Conservation (phyloP, 495 filamentous ascomycete species). For the Penicillium manginii region DNA sequence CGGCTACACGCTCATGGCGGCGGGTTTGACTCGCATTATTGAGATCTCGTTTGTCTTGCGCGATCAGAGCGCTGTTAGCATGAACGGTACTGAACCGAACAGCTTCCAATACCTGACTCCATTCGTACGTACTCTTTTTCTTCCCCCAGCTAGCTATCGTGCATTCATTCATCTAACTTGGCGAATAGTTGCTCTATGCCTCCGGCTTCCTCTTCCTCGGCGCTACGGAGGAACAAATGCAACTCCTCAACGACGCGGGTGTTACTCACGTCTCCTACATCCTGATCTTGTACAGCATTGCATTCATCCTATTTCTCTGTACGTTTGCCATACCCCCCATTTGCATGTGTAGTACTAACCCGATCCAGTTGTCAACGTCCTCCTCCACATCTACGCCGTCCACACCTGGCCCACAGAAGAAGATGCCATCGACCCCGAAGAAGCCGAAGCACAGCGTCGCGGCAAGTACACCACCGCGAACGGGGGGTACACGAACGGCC, state of each 20-base stretch:
- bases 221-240: constrained; percentile 95
- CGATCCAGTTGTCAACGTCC: constrained; percentile 69
- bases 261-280: constrained; percentile 91
- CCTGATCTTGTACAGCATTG: constrained; percentile 85
- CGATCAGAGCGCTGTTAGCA: constrained; percentile 63
- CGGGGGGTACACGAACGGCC: constrained; percentile 55
- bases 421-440: constrained; percentile 28
- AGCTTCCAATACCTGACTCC: constrained; percentile 93
- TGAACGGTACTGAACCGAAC: constrained; percentile 66
- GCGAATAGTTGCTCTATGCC: constrained; percentile 78
- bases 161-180: constrained; percentile 21
- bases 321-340: constrained; percentile 41
- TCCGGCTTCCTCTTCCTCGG: constrained; percentile 98
- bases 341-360: not conserved
- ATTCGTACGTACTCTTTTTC: constrained; percentile 74
- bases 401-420: constrained; percentile 54
- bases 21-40: constrained; percentile 80
- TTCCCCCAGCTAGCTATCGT: not conserved
- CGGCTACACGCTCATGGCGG: constrained; percentile 93
- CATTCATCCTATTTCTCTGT: constrained; percentile 89
- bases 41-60: constrained; percentile 87
- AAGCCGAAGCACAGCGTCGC: constrained; percentile 2
- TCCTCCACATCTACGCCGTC: constrained; percentile 80
- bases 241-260: constrained; percentile 66
- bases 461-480: constrained; percentile 27